Conservation (phyloP, 129 eudicot species). For the Centrapalus pauciflorus region DNA sequence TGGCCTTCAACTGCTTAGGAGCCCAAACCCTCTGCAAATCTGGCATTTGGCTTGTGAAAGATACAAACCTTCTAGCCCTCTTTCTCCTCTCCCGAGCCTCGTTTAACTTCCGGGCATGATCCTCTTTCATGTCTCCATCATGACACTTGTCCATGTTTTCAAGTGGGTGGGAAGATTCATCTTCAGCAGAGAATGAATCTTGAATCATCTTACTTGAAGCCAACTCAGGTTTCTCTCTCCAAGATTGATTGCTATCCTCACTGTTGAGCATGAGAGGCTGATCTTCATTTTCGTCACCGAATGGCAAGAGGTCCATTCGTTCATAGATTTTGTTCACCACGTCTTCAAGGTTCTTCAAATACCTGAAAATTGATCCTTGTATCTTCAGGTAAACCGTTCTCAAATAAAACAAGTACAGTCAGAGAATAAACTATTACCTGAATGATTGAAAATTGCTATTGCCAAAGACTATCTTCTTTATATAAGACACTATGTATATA, state of each 20-base stretch:
- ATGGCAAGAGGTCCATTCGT: conserved; percentile 80
- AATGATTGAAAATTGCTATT: too few species aligned
- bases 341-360: conserved; percentile 48
- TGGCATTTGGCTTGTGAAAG: conserved; percentile 60
- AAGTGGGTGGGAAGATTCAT: conserved; percentile 42
- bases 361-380: conserved; percentile 43
- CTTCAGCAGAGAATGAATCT: conserved; percentile 53
- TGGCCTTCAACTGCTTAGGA: conserved; percentile 58
- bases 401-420: too few species aligned
- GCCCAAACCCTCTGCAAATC: conserved; percentile 98
- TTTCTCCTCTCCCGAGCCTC: conserved; percentile 86
- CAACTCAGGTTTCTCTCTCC: conserved; percentile 45
- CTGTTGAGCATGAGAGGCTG: conserved; percentile 61
- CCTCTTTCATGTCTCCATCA: conserved; percentile 28
- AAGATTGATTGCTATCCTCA: conserved; percentile 89
- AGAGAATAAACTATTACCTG: too few species aligned
- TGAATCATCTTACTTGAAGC: conserved; percentile 29
- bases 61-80: conserved; percentile 58
- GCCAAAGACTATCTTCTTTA: too few species aligned
- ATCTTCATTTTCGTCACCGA: conserved; percentile 70
- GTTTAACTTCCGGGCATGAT: conserved; percentile 40
- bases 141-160: conserved; percentile 20
- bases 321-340: conserved; percentile 62
- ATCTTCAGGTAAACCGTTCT: not conserved
- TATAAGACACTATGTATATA: too few species aligned